Base-by-base conservation (phyloP, 148 eudicot species). In the Drosera capensis region DNA sequence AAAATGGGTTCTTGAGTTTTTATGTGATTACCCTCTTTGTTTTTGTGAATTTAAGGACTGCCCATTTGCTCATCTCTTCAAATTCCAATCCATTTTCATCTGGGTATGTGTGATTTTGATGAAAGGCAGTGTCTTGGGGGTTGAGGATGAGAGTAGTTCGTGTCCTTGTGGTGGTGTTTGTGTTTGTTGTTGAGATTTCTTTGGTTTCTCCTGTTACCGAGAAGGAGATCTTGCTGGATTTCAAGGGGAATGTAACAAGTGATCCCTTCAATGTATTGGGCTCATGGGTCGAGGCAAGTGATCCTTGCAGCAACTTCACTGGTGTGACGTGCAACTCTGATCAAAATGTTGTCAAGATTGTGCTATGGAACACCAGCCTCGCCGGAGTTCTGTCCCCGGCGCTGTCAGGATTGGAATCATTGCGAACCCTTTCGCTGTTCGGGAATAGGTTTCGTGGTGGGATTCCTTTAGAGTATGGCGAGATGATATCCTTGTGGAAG, bases 301-400 rank as follows among this genome's bases (percentile, higher is more conserved):
- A 64, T 68, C 85, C 81, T 14, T 84, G 99, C 62, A 34, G 31
- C 42, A 71, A 78, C 51, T 90, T 40, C 57, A 45, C 62, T 51
- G 99, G 99, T n/a, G 71, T 90, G 3, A 70, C 52, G 39, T 84
- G 99, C 62, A 65, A 90, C 64, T 44, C 74, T 23, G 57, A 49
- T 38, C 84, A 70, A 44, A 80, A 84, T 78, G 95, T 90, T 19
- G 80, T 35, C 20, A 80, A 46, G 60, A 80, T 90, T 73, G 73
- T 90, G 53, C 44, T 84, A 44, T 90, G 99, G 99, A 90, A 90
- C 46, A 71, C 79, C 43, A 75, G 74, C 41, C 64, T 90, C 25
- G 74, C 72, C 50, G 99, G 99, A 30, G 68, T 70, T 25, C 56
- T 90, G 15, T 75, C 93, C 3, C 78, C 99, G 30, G 74, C 85